Evolutionary conservation across 148 eudicot genomes (phyloP).

Genomic region (Vaccinium myrtillus): DNA sequence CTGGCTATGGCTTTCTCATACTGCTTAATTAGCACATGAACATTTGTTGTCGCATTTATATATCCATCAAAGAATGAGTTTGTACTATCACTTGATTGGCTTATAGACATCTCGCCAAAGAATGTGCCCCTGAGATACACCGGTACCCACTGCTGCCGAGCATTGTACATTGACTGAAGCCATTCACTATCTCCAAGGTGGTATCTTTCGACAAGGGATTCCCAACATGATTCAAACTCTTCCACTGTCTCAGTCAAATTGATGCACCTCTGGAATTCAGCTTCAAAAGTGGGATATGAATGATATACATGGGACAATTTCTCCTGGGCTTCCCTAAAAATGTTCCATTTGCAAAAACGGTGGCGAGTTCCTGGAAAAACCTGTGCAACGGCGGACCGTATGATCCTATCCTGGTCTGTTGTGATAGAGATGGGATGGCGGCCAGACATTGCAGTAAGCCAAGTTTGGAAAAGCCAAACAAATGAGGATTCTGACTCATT

Average conservation of each 20-base stretch:
- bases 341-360: constrained; percentile 48
- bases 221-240: constrained; percentile 46
- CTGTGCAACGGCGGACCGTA: constrained; percentile 32
- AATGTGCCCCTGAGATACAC: constrained; percentile 39
- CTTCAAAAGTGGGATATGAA: constrained; percentile 31
- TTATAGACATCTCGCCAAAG: constrained; percentile 33
- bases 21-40: constrained; percentile 31
- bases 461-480: constrained; percentile 43
- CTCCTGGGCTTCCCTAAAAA: constrained; percentile 44
- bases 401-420: constrained; percentile 38
- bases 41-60: constrained; percentile 33
- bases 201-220: constrained; percentile 29
- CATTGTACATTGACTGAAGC: constrained; percentile 39
- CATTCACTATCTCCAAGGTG: constrained; percentile 34
- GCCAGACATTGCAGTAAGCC: constrained; percentile 45
- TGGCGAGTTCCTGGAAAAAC: constrained; percentile 43
- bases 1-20: constrained; percentile 41
- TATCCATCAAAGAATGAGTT: constrained; percentile 40
- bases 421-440: constrained; percentile 38
- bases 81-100: constrained; percentile 24
- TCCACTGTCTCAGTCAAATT: constrained; percentile 35
- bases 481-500: constrained; percentile 42
- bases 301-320: constrained; percentile 30
- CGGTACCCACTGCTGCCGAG: constrained; percentile 45
- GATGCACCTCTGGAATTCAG: constrained; percentile 39